Evolutionary conservation across 2,329 filamentous ascomycete species (phyloP), one percentile per base, ranked within the genome.

Genomic region (Drechslera avenae): DNA sequence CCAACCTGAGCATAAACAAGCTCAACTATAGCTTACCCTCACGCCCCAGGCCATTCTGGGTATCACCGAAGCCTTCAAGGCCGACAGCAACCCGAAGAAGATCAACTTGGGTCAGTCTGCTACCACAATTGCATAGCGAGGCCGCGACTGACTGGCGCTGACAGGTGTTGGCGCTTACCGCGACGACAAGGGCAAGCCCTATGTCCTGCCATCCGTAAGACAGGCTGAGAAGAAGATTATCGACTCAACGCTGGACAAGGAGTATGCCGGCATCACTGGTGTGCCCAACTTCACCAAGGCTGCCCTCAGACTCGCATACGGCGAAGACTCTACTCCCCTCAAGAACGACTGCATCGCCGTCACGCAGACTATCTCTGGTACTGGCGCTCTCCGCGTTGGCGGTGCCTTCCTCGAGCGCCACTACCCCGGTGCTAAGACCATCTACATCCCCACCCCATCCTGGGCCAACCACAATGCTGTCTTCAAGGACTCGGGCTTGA

Each of bases 391-490:
- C 71, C 88, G 94, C 74, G 93, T 99, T 73, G 94, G 91, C 61
- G 94, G 88, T 70, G 91, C 90, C 65, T 99, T 97, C 86, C 83
- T 99, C 64, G 78, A 90, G 76, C 89, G 91, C 70, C 93, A 91
- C 84, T 97, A 89, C 81, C 91, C 92, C 36, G 86, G 89, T 74
- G 86, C 86, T 67, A 97, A 97, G 86, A 90, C 89, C 76, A 91
- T 99, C 79, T 97, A 96, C 83, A 91, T 99, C 74, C 94, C 94
- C 56, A 92, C 82, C 50, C 94, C 94, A 44, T 96, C 91, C 67
- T 99, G 94, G 94, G 94, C 93, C 68, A 97, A 99, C 85, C 94
- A 99, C 83, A 90, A 86, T 74, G 92, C 93, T 60, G 90, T 99
- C 76, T 97, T 99, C 86, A 87, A 84, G 78, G 92, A 97, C 78